Evolutionary conservation across 2,329 filamentous ascomycete species (phyloP).

Genomic region (Fusarium palustre): DNA sequence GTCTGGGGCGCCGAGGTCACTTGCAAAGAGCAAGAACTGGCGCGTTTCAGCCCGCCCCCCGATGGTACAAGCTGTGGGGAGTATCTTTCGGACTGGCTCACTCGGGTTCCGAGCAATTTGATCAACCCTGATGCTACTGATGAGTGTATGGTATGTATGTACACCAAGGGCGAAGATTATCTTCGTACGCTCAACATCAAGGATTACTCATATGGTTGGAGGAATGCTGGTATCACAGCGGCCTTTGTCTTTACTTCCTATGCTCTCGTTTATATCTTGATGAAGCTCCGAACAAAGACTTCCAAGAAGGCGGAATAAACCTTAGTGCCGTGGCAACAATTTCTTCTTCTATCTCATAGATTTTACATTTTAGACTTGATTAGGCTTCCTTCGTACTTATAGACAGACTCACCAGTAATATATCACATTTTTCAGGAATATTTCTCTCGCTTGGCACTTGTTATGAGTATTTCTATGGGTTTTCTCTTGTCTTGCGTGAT

Average conservation of each 20-base stretch:
- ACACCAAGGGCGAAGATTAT: constrained; percentile 68
- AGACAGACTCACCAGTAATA: background rate
- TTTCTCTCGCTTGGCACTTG: background rate
- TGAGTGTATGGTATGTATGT: constrained; percentile 72
- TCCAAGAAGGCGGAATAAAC: constrained; percentile 59
- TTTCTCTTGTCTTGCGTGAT: no score
- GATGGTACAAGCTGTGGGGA: constrained; percentile 65
- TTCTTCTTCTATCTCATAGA: background rate
- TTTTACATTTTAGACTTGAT: background rate
- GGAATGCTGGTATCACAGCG: constrained; percentile 70
- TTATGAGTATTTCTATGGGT: background rate
- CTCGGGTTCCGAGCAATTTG: constrained; percentile 60
- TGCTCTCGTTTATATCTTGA: constrained; percentile 57
- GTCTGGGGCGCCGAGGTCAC: constrained; percentile 60
- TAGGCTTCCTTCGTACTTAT: background rate
- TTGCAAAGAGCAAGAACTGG: constrained; percentile 63
- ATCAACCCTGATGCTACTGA: constrained; percentile 69
- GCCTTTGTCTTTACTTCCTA: constrained; percentile 69
- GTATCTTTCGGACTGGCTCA: constrained; percentile 67
- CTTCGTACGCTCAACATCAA: constrained; percentile 68
- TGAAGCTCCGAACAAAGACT: constrained; percentile 62
- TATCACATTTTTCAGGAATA: background rate
- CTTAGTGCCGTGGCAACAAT: rapidly evolving
- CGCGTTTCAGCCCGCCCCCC: constrained; percentile 63
- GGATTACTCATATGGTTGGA: constrained; percentile 74